These are phyloP conservation scores for Alternaria brassicae DNA, from an alignment of 2,329 filamentous ascomycete species.

Conservation along the genomic window DNA sequence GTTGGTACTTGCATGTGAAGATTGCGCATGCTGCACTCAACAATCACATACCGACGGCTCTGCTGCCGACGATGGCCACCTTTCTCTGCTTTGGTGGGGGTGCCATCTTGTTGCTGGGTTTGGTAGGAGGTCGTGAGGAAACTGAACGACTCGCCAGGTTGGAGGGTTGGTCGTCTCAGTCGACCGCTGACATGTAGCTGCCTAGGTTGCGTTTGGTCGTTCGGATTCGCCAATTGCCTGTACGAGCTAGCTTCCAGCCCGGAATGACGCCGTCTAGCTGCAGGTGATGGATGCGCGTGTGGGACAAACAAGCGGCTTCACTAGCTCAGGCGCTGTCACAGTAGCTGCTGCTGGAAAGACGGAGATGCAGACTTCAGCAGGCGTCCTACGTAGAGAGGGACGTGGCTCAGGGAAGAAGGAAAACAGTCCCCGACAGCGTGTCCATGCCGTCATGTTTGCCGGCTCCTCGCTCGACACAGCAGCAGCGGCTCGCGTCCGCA, in stretches of 20 bases:
- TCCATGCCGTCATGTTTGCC: constrained; percentile 33
- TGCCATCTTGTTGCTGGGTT: constrained; percentile 61
- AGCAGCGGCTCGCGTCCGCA: constrained; percentile 10
- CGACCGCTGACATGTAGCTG: constrained; percentile 30
- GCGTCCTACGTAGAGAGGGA: neutral
- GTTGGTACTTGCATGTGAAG: constrained; percentile 22
- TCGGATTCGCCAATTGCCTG: constrained; percentile 30
- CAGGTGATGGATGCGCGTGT: constrained; percentile 22
- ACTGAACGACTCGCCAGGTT: constrained; percentile 36
- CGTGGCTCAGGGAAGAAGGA: neutral
- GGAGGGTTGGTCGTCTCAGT: constrained; percentile 24
- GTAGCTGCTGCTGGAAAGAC: neutral
- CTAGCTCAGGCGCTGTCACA: neutral
- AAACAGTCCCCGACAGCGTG: constrained; percentile 8
- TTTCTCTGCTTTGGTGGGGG: constrained; percentile 82
- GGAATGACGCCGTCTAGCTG: constrained; percentile 33
- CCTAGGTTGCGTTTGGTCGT: constrained; percentile 29
- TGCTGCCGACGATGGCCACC: constrained; percentile 93
- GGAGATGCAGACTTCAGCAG: neutral
- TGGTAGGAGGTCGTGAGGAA: constrained; percentile 17
- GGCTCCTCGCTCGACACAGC: constrained; percentile 12
- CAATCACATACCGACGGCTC: constrained; percentile 76
- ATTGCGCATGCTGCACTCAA: constrained; percentile 16
- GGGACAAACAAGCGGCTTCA: constrained; percentile 9
- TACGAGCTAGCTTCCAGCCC: constrained; percentile 28